Percentiles rank a stretch among this genome's conserved stretches.
Evolutionary conservation across 1,139 yeast species (phyloP).

Genomic region (Meyerozyma guilliermondii): DNA sequence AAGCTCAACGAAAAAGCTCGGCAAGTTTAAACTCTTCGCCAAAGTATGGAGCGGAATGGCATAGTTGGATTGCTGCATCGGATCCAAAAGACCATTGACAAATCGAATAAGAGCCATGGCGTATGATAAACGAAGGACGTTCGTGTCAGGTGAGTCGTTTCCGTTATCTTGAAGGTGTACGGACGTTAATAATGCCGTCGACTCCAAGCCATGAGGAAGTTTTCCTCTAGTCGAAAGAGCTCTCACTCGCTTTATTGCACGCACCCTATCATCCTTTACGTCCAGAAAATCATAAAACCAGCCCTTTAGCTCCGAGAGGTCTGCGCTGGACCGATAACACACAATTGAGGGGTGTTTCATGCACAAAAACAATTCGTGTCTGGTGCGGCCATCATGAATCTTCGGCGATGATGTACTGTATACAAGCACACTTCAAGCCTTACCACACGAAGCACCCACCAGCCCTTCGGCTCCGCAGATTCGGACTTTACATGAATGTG

Average conservation of each 20-base stretch:
- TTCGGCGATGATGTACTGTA: not conserved
- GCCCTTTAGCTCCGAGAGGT: constrained; percentile 47
- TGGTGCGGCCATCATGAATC: not conserved
- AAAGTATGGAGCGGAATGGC: constrained; percentile 76
- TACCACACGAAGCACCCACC: no score
- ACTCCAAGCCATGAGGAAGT: constrained; percentile 44
- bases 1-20: constrained; percentile 81
- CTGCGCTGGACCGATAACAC: constrained; percentile 51
- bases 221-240: constrained; percentile 34
- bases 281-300: constrained; percentile 50
- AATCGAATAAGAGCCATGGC: constrained; percentile 79
- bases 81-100: constrained; percentile 89
- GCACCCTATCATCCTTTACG: constrained; percentile 17
- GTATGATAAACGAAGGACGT: constrained; percentile 46
- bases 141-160: constrained; percentile 18
- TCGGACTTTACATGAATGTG: not conserved
- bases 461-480: not conserved
- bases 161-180: constrained; percentile 41
- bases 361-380: no score
- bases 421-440: not conserved
- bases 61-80: constrained; percentile 70
- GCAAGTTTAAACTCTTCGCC: constrained; percentile 67
- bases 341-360: constrained; percentile 41
- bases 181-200: constrained; percentile 60
- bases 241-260: constrained; percentile 45